Conservation (phyloP, 176 grass and related monocot species). For the Triticum dicoccoides region DNA sequence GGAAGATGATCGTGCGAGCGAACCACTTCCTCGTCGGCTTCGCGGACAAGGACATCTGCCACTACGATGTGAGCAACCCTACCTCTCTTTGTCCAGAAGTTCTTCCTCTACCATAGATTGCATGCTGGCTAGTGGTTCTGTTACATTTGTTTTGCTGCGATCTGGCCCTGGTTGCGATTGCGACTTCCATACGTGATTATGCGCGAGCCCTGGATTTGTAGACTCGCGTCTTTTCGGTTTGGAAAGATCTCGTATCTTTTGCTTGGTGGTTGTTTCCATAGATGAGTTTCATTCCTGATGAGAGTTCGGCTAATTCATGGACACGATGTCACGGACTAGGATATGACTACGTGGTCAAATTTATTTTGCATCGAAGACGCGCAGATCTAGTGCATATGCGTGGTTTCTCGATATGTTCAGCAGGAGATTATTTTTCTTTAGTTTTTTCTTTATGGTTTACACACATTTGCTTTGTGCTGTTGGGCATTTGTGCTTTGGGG, state of each 20-base stretch:
- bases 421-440: neutral
- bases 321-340: neutral
- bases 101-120: neutral
- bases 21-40: constrained; percentile 63
- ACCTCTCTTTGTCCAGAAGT: neutral
- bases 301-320: neutral
- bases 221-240: neutral
- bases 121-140: neutral
- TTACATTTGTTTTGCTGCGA: neutral
- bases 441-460: neutral
- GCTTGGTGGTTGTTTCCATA: neutral
- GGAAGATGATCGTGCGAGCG: constrained; percentile 21
- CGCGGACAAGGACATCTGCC: constrained; percentile 41
- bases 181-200: neutral
- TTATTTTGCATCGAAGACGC: neutral
- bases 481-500: neutral
- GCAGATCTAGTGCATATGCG: neutral
- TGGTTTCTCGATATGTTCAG: neutral
- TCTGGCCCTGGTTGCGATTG: neutral
- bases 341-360: neutral
- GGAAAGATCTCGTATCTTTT: neutral
- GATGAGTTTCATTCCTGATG: neutral
- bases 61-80: constrained; percentile 61
- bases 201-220: neutral
- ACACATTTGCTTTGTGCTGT: neutral